These are phyloP conservation scores for Fusarium sp. DNA, from an alignment of 2,329 filamentous ascomycete genomes.

Conservation along the genomic window DNA sequence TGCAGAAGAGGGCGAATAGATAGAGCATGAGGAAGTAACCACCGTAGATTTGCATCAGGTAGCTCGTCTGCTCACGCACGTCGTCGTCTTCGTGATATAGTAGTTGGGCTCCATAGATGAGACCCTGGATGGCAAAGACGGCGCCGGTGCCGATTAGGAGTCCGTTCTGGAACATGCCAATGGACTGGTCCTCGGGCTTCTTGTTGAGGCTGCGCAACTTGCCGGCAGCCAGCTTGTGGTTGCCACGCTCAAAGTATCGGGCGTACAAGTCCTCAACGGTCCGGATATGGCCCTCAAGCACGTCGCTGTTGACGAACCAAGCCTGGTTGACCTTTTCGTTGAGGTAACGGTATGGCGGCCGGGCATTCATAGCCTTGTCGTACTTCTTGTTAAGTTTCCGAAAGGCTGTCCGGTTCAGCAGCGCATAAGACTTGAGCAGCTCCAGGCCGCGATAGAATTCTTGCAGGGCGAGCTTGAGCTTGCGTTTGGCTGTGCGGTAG, in stretches of 20 bases:
- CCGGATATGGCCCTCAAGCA: conserved; percentile 80
- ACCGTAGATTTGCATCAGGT: conserved; percentile 86
- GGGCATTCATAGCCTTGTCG: conserved; percentile 85
- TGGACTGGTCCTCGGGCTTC: conserved; percentile 64
- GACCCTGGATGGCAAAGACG: conserved; percentile 71
- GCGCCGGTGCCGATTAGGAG: conserved; percentile 72
- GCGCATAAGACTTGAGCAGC: conserved; percentile 86
- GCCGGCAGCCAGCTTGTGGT: conserved; percentile 86
- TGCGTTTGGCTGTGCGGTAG: conserved; percentile 86
- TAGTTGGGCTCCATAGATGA: conserved; percentile 66
- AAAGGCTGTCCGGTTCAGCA: conserved; percentile 91
- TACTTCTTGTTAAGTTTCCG: conserved; percentile 99
- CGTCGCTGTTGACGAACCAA: conserved; percentile 90
- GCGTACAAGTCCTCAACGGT: conserved; percentile 91
- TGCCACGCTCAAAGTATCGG: conserved; percentile 91
- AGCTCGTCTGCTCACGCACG: conserved; percentile 64
- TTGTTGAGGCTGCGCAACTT: conserved; percentile 79
- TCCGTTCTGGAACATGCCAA: conserved; percentile 66
- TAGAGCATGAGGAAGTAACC: conserved; percentile 88
- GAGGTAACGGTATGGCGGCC: conserved; percentile 81
- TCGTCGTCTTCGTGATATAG: conserved; percentile 57
- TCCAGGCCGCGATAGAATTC: conserved; percentile 94
- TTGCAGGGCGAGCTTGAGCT: conserved; percentile 87
- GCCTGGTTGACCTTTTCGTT: conserved; percentile 88
- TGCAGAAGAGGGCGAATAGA: conserved; percentile 81